phyloP scores from a whole-genome alignment of 2,329 filamentous ascomycete genomes.

The Parafenestella ontariensis region DNA sequence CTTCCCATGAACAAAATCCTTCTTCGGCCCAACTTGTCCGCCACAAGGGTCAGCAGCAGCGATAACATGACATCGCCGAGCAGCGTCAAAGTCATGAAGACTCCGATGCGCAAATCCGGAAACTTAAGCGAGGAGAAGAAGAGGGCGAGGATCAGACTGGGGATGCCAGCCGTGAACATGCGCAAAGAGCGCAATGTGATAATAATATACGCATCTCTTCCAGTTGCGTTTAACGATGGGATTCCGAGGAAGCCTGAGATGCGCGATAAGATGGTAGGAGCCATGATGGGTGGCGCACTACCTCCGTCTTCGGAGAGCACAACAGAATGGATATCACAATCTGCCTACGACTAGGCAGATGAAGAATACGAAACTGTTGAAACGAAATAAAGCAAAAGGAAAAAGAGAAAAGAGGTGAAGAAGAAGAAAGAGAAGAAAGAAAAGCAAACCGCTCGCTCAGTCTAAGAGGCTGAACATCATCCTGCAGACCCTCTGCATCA shows the following conservation, averaged over 20 bases:
- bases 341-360: neutral
- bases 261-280: constrained; percentile 24
- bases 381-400: neutral
- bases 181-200: constrained; percentile 51
- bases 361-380: neutral
- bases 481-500: constrained; percentile 3
- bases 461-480: constrained; percentile 9
- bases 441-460: too few species aligned
- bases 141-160: constrained; percentile 47
- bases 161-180: constrained; percentile 48
- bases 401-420: constrained; percentile 8
- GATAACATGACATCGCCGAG: constrained; percentile 49
- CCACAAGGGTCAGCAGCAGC: constrained; percentile 48
- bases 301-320: neutral
- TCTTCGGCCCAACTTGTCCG: constrained; percentile 47
- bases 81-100: constrained; percentile 52
- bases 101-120: constrained; percentile 45
- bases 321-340: neutral
- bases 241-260: constrained; percentile 41
- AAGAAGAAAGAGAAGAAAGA: constrained; percentile 13
- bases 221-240: constrained; percentile 40
- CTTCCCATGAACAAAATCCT: constrained; percentile 45
- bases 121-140: constrained; percentile 48
- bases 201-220: constrained; percentile 48
- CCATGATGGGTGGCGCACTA: constrained; percentile 22